Conservation (phyloP, 2,329 filamentous ascomycete species). For the Arthrobotrys sinensis region DNA sequence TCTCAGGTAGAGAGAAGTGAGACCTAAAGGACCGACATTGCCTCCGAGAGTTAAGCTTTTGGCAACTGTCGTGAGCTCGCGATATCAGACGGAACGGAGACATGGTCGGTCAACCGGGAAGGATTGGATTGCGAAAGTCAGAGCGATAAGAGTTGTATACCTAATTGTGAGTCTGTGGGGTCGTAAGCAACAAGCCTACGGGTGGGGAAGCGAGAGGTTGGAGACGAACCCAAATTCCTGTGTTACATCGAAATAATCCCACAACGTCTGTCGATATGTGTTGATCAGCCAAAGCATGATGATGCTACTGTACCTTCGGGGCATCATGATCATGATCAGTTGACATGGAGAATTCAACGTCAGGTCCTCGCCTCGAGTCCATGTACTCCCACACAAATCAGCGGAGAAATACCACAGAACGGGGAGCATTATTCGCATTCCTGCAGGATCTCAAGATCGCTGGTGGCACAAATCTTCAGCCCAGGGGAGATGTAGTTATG, state of each 20-base stretch:
- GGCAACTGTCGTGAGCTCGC: not conserved
- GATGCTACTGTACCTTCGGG: not conserved
- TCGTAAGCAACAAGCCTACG: not conserved
- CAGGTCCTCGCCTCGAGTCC: conserved; percentile 1
- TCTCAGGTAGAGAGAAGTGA: conserved; percentile 5
- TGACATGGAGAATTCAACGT: not conserved
- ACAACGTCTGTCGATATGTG: conserved; percentile 20
- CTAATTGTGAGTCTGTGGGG: conserved; percentile 14
- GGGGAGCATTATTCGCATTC: not conserved
- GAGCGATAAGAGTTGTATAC: not conserved
- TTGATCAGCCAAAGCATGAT: not conserved
- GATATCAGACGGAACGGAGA: conserved; percentile 26
- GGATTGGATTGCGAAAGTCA: not conserved
- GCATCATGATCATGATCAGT: not conserved
- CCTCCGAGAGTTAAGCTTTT: conserved; percentile 29
- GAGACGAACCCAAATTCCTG: conserved; percentile 20
- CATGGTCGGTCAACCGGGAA: conserved; percentile 15
- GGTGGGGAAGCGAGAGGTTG: conserved; percentile 23
- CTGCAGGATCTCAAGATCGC: conserved; percentile 4
- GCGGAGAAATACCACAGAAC: not conserved
- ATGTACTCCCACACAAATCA: not conserved
- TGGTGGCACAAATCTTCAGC: conserved; percentile 24
- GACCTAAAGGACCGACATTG: conserved; percentile 39
- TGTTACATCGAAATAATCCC: conserved; percentile 19
- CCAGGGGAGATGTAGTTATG: not conserved